Percentiles rank a stretch among this genome's conserved stretches.
Conservation (phyloP, 768 basidiomycete species). For the Lactifluus piperatus region DNA sequence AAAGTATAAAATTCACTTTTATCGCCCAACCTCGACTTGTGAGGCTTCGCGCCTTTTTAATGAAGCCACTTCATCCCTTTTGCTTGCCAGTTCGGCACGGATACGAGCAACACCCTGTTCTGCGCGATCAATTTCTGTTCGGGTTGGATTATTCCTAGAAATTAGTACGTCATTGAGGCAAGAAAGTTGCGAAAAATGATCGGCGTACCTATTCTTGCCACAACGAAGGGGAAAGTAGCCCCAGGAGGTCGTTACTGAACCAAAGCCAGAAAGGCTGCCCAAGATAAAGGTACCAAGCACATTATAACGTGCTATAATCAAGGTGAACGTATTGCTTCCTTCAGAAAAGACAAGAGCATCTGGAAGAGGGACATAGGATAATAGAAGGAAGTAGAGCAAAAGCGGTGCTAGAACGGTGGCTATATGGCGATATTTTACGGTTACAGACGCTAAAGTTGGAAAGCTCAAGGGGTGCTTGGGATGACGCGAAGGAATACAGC, state of each 20-base stretch:
- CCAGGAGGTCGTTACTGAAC: conserved; percentile 64
- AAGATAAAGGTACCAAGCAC: conserved; percentile 73
- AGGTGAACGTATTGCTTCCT: conserved; percentile 31
- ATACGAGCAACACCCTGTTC: conserved; percentile 53
- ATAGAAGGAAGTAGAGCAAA: conserved; percentile 42
- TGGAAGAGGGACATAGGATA: conserved; percentile 66
- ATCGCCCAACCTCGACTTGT: conserved; percentile 21
- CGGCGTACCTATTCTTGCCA: conserved; percentile 22
- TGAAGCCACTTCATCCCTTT: conserved; percentile 26
- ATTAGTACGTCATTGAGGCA: not conserved
- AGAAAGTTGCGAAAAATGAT: not conserved
- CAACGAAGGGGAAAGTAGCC: conserved; percentile 40
- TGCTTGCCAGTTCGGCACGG: conserved; percentile 44
- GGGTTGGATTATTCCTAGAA: conserved; percentile 34
- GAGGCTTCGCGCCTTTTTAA: conserved; percentile 26
- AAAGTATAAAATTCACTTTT: not conserved
- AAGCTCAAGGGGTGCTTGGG: not conserved
- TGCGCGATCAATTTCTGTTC: conserved; percentile 44
- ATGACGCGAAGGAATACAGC: not conserved
- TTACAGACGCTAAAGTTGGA: not conserved
- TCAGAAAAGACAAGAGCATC: conserved; percentile 30
- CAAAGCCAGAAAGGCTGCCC: conserved; percentile 74
- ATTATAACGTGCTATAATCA: conserved; percentile 51
- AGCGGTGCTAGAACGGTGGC: conserved; percentile 14
- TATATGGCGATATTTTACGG: conserved; percentile 2